Conservation (phyloP, 352 stramenopile species). For the Peronospora farinosa region DNA sequence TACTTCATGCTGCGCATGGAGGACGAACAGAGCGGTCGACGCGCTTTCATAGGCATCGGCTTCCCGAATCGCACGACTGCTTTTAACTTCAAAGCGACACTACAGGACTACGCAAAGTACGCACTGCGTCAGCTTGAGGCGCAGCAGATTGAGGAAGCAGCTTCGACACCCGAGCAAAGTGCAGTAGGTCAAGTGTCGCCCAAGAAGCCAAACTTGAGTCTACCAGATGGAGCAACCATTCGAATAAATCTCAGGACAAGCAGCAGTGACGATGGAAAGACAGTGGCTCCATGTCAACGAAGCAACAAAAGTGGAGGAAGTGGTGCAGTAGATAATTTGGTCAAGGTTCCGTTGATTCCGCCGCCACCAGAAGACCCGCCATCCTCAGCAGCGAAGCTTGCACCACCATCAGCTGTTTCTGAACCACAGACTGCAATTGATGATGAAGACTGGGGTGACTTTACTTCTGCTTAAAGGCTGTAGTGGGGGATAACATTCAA, state of each 20-base stretch:
- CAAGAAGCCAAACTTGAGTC: constrained; percentile 49
- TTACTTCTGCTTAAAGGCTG: constrained; percentile 54
- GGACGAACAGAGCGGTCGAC: constrained; percentile 62
- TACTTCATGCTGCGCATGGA: constrained; percentile 87
- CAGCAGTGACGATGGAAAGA: constrained; percentile 24
- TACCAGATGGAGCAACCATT: constrained; percentile 67
- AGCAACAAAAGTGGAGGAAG: constrained; percentile 23
- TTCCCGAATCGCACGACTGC: constrained; percentile 68
- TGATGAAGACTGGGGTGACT: constrained; percentile 81
- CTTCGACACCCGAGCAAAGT: not conserved
- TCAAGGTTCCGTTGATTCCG: constrained; percentile 52
- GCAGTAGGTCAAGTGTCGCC: constrained; percentile 12
- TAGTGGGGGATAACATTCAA: not conserved
- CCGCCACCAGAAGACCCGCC: constrained; percentile 38
- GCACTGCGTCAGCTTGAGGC: constrained; percentile 50
- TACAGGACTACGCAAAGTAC: constrained; percentile 85
- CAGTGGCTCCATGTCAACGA: constrained; percentile 14
- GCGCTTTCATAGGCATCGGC: constrained; percentile 73
- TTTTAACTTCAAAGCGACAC: constrained; percentile 83
- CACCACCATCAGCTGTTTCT: constrained; percentile 19
- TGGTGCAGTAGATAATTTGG: constrained; percentile 20
- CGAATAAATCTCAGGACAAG: constrained; percentile 70
- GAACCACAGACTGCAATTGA: constrained; percentile 24
- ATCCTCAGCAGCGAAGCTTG: constrained; percentile 15
- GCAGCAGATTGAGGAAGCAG: constrained; percentile 19